Base-by-base conservation (phyloP, 768 basidiomycete species). In the Lentinula edodes region DNA sequence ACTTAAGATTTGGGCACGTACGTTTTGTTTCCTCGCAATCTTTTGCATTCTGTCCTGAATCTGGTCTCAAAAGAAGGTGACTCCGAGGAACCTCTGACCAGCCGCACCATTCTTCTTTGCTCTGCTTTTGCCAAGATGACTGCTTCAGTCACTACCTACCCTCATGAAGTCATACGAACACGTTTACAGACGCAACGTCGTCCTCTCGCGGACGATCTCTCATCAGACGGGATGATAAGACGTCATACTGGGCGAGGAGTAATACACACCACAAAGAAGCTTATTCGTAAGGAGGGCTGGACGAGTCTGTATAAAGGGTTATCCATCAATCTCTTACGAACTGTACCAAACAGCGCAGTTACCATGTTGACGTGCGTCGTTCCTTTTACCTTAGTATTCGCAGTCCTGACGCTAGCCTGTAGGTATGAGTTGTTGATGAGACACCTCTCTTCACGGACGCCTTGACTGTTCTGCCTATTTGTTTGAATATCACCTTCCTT, bases 121-220 rank as follows among this genome's bases (percentile, higher is more conserved):
- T 95, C 93, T 16, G 93, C 91, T n/a, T 75, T 86, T 32, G 90
- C 95, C 20, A 99, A 99, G 73, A 97, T 98, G 91, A 88, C 91
- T 1, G 97, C 97, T 7, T 95, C 94, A 16, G 77, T 98, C 18
- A 91, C 89, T 41, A 98, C 97, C 38, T 99, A 99, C 72, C 97
- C 97, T 1, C 97, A 99, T 75, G 97, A 99, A 74, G 97, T 99
- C 48, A 82, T 99, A 39, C 90, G 97, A n/a, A 98, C 97, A n/a
- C 86, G 96, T 5, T 75, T 98, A 52, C 97, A 99, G 74, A 95
- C 96, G 3, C 85, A 88, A 66, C 80, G 84, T 61, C 83, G 85
- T 56, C 88, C 85, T 50, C 77, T 90, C 52, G 78, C 81, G 48
- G 81, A 81, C 66, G 81, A 81, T 42, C 68, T 82, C 66, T 83